Evolutionary conservation across 75 land plant genomes (phyloP).

Genomic region (Pinus tabuliformis): DNA sequence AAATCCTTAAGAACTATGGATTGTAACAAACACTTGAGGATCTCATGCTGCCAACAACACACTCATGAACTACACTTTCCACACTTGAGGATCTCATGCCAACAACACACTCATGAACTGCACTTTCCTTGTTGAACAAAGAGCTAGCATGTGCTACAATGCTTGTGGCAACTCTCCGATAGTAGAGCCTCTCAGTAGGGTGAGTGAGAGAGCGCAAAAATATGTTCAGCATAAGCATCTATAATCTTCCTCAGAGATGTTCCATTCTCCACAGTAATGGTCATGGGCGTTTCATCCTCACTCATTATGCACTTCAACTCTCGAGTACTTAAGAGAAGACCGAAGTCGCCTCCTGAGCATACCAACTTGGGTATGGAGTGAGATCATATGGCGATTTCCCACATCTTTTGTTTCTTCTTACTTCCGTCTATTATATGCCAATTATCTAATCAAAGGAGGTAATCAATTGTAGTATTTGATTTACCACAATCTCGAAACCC

Average conservation of each 20-base stretch:
- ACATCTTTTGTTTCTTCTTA: conserved; percentile 30
- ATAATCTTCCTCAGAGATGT: conserved; percentile 15
- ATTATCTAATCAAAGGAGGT: too few species aligned
- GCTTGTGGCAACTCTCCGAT: conserved; percentile 36
- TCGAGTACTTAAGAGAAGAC: conserved; percentile 32
- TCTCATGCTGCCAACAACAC: conserved; percentile 30
- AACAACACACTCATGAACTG: conserved; percentile 44
- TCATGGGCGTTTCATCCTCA: conserved; percentile 3
- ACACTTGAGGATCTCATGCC: conserved; percentile 8
- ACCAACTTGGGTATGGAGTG: conserved; percentile 46
- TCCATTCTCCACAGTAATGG: conserved; percentile 26
- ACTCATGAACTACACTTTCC: conserved; percentile 42
- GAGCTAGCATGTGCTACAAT: conserved; percentile 59
- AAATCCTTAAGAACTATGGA: too few species aligned
- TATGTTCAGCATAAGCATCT: conserved; percentile 18
- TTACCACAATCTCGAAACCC: too few species aligned
- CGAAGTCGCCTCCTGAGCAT: conserved; percentile 25
- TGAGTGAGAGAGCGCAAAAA: conserved; percentile 29
- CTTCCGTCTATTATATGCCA: not conserved
- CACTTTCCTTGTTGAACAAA: conserved; percentile 31
- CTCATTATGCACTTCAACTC: conserved; percentile 9
- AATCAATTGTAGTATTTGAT: too few species aligned
- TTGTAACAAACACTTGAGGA: not conserved
- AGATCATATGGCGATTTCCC: conserved; percentile 14
- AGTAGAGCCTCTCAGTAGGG: conserved; percentile 47